Percentiles rank a stretch among this genome's conserved stretches.
phyloP scores from a whole-genome alignment of 768 basidiomycete genomes.

The Suillus plorans region DNA sequence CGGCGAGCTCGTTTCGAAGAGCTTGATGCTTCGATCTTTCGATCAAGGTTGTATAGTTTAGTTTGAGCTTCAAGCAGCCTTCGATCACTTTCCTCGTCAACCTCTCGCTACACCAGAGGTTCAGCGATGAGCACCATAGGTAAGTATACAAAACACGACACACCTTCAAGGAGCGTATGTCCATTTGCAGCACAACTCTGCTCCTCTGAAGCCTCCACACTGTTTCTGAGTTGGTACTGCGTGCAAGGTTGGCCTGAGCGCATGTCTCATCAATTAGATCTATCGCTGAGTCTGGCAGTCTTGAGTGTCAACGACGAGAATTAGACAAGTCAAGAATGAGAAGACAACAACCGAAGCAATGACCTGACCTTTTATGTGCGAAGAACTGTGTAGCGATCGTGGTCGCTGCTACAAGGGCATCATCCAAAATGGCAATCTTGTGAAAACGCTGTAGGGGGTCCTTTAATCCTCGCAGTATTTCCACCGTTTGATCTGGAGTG shows the following conservation, averaged over 20 bases:
- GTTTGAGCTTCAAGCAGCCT: not conserved
- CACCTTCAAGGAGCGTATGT: constrained; percentile 6
- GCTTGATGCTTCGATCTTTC: constrained; percentile 3
- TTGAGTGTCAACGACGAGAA: not conserved
- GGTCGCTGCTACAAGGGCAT: constrained; percentile 6
- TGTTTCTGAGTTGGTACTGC: constrained; percentile 1
- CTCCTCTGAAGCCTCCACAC: constrained; percentile 7
- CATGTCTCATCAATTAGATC: constrained; percentile 10
- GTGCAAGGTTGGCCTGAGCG: constrained; percentile 1
- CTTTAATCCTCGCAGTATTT: constrained; percentile 9
- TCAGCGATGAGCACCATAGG: not conserved
- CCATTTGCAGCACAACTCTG: constrained; percentile 8
- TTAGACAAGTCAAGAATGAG: not conserved
- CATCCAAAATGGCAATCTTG: constrained; percentile 6
- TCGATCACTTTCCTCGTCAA: constrained; percentile 11
- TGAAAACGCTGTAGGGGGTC: constrained; percentile 5
- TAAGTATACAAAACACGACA: not conserved
- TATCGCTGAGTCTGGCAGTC: constrained; percentile 11
- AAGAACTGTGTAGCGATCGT: constrained; percentile 8
- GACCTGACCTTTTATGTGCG: constrained; percentile 10
- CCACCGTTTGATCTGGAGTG: constrained; percentile 1
- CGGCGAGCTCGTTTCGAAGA: not conserved
- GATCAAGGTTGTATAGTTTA: not conserved
- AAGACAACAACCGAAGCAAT: not conserved
- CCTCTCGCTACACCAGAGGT: constrained; percentile 3